Evolutionary conservation across 257 asterid genomes (phyloP), one percentile per base, ranked within the genome.

Genomic region (Ilex aquifolium): DNA sequence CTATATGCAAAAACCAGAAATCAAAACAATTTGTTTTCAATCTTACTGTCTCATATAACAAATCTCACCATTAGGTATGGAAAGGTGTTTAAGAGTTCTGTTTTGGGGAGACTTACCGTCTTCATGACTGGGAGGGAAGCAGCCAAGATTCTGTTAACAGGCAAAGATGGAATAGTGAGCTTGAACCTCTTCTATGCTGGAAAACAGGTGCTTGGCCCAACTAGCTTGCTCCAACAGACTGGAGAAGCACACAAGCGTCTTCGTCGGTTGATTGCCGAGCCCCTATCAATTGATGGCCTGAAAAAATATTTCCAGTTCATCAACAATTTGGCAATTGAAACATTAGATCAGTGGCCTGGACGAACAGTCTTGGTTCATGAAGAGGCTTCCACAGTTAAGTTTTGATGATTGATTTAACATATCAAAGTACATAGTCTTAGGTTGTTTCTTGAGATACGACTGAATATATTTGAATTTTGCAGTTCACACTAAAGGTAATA

Each of bases 81-180:
- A n/a, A 89, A 89, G 79, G 95, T 89, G 71, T 89, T 89, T 65
- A 89, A 86, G 81, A 89, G 85, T 59, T 82, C 67, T 51, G 91
- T 82, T 12, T 69, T 89, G 66, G 96, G 96, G 68, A 82, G 93
- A 80, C 81, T 67, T 42, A 84, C 90, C 0, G 87, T 88, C 29
- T 86, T 82, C 84, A 67, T 88, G 91, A 86, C 96, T 0, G 96
- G 95, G 51, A 78, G 86, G 73, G 93, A 79, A 68, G 95, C 96
- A 5, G 68, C 86, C 67, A 88, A 86, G 88, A 84, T 82, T 63
- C 65, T 86, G 70, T 72, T 88, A 56, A 77, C 96, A 31, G 96
- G 95, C 31, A 88, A 89, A 84, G 95, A 86, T 68, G 96, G 95
- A 44, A 76, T 84, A 56, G 95, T 89, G 64, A 89, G 93, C 74